phyloP scores from a whole-genome alignment of 179 eudicot species.

The Dionaea muscipula region DNA sequence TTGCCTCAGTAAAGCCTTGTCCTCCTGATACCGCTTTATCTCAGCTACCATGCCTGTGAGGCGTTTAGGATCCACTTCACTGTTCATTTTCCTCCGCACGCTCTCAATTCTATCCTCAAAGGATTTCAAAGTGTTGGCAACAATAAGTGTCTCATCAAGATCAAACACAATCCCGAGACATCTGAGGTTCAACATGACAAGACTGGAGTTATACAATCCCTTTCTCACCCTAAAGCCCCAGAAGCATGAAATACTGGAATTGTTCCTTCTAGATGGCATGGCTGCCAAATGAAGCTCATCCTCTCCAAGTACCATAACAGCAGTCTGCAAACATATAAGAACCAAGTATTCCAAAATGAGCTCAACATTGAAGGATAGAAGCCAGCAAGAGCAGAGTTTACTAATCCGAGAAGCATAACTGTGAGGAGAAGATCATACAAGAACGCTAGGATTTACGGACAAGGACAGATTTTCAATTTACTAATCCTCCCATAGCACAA shows the following conservation, averaged over 20 bases:
- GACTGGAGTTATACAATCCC: slow-evolving; percentile 71
- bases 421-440: too few relatives aligned
- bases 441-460: too few relatives aligned
- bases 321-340: slow-evolving; percentile 46
- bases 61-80: slow-evolving; percentile 70
- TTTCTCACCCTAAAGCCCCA: slow-evolving; percentile 65
- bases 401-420: too few relatives aligned
- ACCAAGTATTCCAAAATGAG: neutral
- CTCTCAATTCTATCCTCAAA: slow-evolving; percentile 92
- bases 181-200: slow-evolving; percentile 82
- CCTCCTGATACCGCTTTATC: slow-evolving; percentile 85
- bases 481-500: too few relatives aligned
- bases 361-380: too few relatives aligned
- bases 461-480: too few relatives aligned
- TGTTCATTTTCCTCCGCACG: slow-evolving; percentile 60
- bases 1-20: slow-evolving; percentile 69
- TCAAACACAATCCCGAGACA: slow-evolving; percentile 98
- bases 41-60: slow-evolving; percentile 73
- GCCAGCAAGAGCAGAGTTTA: too few relatives aligned
- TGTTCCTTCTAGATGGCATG: slow-evolving; percentile 61
- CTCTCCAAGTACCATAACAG: slow-evolving; percentile 54
- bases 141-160: slow-evolving; percentile 87
- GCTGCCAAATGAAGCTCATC: slow-evolving; percentile 90
- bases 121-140: slow-evolving; percentile 81
- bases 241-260: slow-evolving; percentile 42